A percentile compares a stretch with the other conserved stretches of the same genome.
Evolutionary conservation across 2,329 filamentous ascomycete species (phyloP).

Genomic region (Trichoderma lentiforme): DNA sequence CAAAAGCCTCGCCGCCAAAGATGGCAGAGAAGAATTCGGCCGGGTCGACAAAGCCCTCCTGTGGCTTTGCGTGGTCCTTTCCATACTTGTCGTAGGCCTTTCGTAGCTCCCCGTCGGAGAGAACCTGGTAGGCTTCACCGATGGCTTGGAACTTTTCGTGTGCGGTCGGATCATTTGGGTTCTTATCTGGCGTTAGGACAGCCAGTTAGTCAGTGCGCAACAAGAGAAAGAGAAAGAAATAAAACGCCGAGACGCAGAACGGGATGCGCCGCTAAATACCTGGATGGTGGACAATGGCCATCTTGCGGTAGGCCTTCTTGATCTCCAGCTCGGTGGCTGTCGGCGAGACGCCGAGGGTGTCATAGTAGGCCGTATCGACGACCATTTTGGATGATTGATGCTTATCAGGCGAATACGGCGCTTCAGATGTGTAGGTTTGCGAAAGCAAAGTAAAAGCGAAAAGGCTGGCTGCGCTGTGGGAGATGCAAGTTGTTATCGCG

Average conservation of each 20-base stretch:
- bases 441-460: not conserved
- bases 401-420: not conserved
- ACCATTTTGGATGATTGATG: conserved; percentile 59
- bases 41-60: conserved; percentile 91
- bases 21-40: conserved; percentile 98
- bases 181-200: conserved; percentile 68
- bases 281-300: conserved; percentile 90
- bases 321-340: conserved; percentile 88
- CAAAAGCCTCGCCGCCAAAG: conserved; percentile 93
- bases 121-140: conserved; percentile 71
- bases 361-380: conserved; percentile 84
- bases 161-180: conserved; percentile 90
- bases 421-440: not conserved
- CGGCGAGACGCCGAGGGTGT: conserved; percentile 78
- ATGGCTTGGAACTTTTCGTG: conserved; percentile 93
- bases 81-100: conserved; percentile 95
- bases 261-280: conserved; percentile 46
- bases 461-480: not conserved
- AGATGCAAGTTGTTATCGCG: not conserved
- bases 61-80: conserved; percentile 89
- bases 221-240: no score
- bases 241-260: conserved; percentile 4
- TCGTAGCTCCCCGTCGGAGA: conserved; percentile 82
- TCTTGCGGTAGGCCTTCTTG: conserved; percentile 94
- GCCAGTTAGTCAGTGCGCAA: not conserved